Evolutionary conservation across 768 basidiomycete genomes (phyloP).

Genomic region (Kwoniella botswanensis): DNA sequence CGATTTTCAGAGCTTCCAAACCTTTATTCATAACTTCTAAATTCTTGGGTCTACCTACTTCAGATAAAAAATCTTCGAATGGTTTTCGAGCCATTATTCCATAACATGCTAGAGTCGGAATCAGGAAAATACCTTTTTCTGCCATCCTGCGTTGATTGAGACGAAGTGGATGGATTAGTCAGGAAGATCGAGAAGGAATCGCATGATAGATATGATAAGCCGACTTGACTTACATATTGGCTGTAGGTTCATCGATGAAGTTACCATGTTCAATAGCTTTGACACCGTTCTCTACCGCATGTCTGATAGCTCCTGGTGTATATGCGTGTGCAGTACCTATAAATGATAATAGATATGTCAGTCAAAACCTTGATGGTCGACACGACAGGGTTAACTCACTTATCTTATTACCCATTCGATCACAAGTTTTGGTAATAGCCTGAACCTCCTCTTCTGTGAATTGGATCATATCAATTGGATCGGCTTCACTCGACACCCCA

Average conservation of each 20-base stretch:
- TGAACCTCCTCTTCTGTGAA: conserved; percentile 61
- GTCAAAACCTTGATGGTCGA: too few species aligned
- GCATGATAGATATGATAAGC: background rate
- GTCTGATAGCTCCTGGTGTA: conserved; percentile 61
- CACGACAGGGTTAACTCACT: background rate
- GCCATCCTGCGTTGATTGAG: conserved; percentile 57
- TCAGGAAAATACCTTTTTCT: conserved; percentile 60
- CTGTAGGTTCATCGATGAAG: conserved; percentile 60
- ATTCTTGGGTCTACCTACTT: conserved; percentile 60
- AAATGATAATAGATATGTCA: too few species aligned
- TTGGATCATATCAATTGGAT: conserved; percentile 62
- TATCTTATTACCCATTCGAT: conserved; percentile 59
- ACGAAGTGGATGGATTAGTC: background rate
- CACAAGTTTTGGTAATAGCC: conserved; percentile 61
- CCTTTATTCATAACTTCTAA: conserved; percentile 61
- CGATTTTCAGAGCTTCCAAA: conserved; percentile 59
- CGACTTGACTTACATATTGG: conserved; percentile 49
- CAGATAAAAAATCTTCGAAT: conserved; percentile 61
- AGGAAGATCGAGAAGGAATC: background rate
- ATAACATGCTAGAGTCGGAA: conserved; percentile 62
- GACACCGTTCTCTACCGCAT: conserved; percentile 62
- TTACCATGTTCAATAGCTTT: conserved; percentile 64
- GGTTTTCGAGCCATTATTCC: conserved; percentile 62
- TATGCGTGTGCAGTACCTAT: conserved; percentile 56
- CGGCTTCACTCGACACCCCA: conserved; percentile 61